phyloP scores from a whole-genome alignment of 768 basidiomycete genomes.

The Mycena galericulata region DNA sequence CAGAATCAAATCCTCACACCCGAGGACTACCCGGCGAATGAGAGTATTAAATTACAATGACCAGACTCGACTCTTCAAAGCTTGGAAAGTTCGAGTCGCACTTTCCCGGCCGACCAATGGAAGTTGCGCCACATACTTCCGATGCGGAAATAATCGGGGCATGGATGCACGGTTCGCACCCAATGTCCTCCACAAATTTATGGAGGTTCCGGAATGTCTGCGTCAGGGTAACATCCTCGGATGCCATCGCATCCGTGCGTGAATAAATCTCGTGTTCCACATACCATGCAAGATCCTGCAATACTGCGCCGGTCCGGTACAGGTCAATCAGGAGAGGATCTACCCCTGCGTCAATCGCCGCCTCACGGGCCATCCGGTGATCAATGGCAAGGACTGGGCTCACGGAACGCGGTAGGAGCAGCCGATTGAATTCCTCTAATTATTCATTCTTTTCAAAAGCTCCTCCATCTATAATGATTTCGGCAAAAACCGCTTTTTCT shows the following conservation, averaged over 20 bases:
- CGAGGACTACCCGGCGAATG: too few relatives aligned
- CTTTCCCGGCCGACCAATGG: background rate
- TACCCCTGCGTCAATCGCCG: slow-evolving; percentile 45
- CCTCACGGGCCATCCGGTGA: slow-evolving; percentile 51
- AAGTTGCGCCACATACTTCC: background rate
- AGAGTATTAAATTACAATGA: too few relatives aligned
- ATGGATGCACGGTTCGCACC: background rate
- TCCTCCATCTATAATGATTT: slow-evolving; percentile 17
- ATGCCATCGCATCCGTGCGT: slow-evolving; percentile 9
- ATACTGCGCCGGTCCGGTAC: slow-evolving; percentile 40
- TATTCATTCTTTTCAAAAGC: background rate
- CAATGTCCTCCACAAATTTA: background rate
- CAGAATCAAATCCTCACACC: too few relatives aligned
- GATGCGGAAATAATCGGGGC: slow-evolving; percentile 2
- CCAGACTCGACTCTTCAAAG: too few relatives aligned
- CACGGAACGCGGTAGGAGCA: slow-evolving; percentile 40
- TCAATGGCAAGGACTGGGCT: slow-evolving; percentile 46
- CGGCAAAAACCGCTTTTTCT: slow-evolving; percentile 26
- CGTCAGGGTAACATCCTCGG: slow-evolving; percentile 7
- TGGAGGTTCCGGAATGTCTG: background rate
- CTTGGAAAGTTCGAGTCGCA: too few relatives aligned
- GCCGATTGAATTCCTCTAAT: slow-evolving; percentile 19
- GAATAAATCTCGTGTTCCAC: slow-evolving; percentile 33
- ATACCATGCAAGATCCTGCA: slow-evolving; percentile 46
- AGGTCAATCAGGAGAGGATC: slow-evolving; percentile 39